Base-by-base conservation (phyloP, 495 filamentous ascomycete species). In the Bombardia bombarda region DNA sequence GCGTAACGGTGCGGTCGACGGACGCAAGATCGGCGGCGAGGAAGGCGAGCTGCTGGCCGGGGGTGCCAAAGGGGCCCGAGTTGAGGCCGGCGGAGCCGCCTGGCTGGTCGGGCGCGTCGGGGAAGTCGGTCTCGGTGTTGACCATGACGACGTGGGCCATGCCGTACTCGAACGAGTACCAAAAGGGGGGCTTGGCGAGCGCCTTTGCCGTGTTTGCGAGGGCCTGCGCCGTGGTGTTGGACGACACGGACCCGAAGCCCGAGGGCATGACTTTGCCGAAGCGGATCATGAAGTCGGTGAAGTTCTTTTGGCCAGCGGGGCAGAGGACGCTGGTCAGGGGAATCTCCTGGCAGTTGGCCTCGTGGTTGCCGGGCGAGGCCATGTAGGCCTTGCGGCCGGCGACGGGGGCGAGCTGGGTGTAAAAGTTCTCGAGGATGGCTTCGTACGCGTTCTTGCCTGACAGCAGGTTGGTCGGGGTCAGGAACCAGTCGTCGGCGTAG, bases 151-250 rank as follows among this genome's bases (percentile, higher is more conserved):
- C 54, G 58, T 80, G 77, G 5, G 65, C 66, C 68, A 77, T 73
- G 48, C 77, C 77, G 60, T 79, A 77, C 37, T 80, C 75, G 56
- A 80, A 80, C 0, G 75, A 78, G 57, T 77, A 80, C 77, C 77
- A 80, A 61, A 80, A 80, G 1, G 77, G 77, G 1, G 78, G 77
- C 22, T 75, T 71, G 3, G 77, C 61, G 3, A 78, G 66, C 20
- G 45, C 32, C 4, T 60, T 52, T 3, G 78, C 78, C 46, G 67
- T 62, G 35, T 63, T 61, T 13, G 75, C 75, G 26, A 64, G 59
- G 13, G 63, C 41, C 20, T 63, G 63, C 0, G 75, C 75, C 2
- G 62, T 62, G 12, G 51, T 49, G 40, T 65, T 63, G 0, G 61
- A 45, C 0, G 74, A 74, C 0, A 57, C 61, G 0, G 72, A 77